Evolutionary conservation across 1,284 basidiomycete species (phyloP).

Genomic region (Neonothopanus nambi): DNA sequence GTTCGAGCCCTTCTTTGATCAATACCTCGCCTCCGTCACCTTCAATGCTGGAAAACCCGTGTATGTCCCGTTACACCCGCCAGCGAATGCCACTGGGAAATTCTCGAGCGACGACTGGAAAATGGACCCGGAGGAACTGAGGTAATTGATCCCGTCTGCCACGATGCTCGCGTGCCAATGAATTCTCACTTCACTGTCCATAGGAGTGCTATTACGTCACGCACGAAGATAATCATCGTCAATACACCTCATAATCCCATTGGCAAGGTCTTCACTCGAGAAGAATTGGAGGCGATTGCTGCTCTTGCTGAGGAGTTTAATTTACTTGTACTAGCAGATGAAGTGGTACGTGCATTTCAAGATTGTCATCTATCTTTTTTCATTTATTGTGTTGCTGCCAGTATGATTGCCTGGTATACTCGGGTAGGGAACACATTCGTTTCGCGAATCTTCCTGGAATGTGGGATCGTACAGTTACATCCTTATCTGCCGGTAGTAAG

Average conservation of each 20-base stretch:
- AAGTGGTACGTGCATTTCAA: conserved; percentile 82
- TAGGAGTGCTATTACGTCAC: conserved; percentile 79
- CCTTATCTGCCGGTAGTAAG: conserved; percentile 53
- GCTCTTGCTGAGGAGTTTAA: conserved; percentile 90
- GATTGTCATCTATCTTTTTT: not conserved
- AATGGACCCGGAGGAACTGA: conserved; percentile 84
- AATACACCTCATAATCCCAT: conserved; percentile 97
- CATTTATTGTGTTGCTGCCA: conserved; percentile 27
- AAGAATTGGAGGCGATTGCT: conserved; percentile 85
- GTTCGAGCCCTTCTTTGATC: conserved; percentile 98
- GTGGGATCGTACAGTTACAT: conserved; percentile 82
- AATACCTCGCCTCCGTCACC: conserved; percentile 89
- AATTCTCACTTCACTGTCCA: not conserved
- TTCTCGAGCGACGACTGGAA: conserved; percentile 83
- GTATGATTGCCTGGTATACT: conserved; percentile 95
- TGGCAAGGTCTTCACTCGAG: conserved; percentile 89
- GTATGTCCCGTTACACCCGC: conserved; percentile 94
- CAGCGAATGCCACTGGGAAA: conserved; percentile 51
- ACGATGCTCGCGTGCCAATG: too few relatives aligned
- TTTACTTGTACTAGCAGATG: conserved; percentile 91
- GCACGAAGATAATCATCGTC: conserved; percentile 90
- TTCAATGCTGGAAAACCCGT: conserved; percentile 94
- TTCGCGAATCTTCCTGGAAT: conserved; percentile 94
- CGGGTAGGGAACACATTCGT: conserved; percentile 85
- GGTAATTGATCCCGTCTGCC: conserved; percentile 46